These are phyloP conservation scores for Tetracentron sinense DNA, from an alignment of 164 flowering plant species.

Conservation along the genomic window DNA sequence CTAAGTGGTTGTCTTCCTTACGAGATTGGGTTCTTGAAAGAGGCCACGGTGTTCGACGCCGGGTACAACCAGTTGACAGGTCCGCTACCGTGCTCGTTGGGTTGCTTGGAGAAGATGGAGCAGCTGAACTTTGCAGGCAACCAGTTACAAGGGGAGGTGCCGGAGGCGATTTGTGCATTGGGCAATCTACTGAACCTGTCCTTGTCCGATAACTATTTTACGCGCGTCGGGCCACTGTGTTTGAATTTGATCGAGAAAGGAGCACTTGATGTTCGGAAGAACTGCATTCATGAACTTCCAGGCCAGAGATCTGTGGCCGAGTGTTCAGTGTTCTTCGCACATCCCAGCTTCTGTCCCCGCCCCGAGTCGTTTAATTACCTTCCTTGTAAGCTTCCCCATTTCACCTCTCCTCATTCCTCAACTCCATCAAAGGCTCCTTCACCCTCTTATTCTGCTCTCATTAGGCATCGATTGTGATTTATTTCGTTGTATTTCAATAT, in stretches of 20 bases:
- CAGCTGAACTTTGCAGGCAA: conserved; percentile 41
- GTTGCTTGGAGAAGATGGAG: conserved; percentile 38
- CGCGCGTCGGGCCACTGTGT: conserved; percentile 36
- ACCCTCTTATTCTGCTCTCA: too few species aligned
- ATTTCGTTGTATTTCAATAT: too few species aligned
- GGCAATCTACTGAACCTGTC: conserved; percentile 35
- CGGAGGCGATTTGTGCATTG: conserved; percentile 40
- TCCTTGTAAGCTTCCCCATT: conserved; percentile 36
- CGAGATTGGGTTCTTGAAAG: conserved; percentile 41
- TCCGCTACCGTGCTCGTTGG: conserved; percentile 42
- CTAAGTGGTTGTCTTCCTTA: conserved; percentile 55
- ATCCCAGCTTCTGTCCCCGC: conserved; percentile 33
- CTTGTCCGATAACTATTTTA: conserved; percentile 42
- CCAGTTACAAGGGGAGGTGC: conserved; percentile 40
- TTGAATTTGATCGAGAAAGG: conserved; percentile 28
- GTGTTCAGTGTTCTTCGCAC: conserved; percentile 34
- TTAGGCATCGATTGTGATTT: too few species aligned
- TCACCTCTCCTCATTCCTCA: too few species aligned
- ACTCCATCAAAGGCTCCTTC: too few species aligned
- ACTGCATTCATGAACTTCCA: conserved; percentile 46
- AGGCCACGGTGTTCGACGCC: conserved; percentile 39
- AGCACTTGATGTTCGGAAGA: conserved; percentile 41
- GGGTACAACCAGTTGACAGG: conserved; percentile 48
- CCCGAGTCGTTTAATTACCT: conserved; percentile 16
- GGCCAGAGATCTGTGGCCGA: conserved; percentile 38